phyloP scores from a whole-genome alignment of 257 asterid genomes.

The Plantago elongata region DNA sequence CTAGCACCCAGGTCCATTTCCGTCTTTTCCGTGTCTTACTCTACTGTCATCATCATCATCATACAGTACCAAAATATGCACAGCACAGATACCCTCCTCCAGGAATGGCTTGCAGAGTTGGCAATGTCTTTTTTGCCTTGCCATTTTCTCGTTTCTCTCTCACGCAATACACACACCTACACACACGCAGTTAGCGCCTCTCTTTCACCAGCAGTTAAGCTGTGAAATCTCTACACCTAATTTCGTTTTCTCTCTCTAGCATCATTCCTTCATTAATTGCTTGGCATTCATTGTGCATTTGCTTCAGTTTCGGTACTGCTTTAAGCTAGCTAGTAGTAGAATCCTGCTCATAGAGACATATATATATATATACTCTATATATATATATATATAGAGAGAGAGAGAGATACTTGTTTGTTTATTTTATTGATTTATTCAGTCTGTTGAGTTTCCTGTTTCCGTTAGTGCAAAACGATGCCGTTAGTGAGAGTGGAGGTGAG shows the following conservation, averaged over 20 bases:
- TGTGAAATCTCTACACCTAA: constrained; percentile 45
- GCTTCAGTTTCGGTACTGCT: neutral
- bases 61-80: neutral
- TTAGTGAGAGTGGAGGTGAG: constrained; percentile 67
- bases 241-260: constrained; percentile 14
- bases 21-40: constrained; percentile 28
- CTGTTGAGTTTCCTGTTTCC: neutral
- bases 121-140: constrained; percentile 45
- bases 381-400: too few relatives aligned
- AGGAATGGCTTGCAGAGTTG: constrained; percentile 83
- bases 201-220: constrained; percentile 36
- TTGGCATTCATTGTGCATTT: constrained; percentile 10
- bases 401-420: too few relatives aligned
- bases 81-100: constrained; percentile 18
- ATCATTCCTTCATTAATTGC: constrained; percentile 30
- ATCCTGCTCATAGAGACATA: constrained; percentile 10
- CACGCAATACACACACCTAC: neutral
- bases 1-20: constrained; percentile 15
- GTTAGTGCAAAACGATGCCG: constrained; percentile 47
- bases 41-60: constrained; percentile 16
- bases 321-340: too few relatives aligned
- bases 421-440: neutral
- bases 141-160: constrained; percentile 20
- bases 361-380: too few relatives aligned
- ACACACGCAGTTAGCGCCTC: constrained; percentile 1